A percentile compares a stretch with the other conserved stretches of the same genome.
Conservation (phyloP, 2,329 filamentous ascomycete species). For the Xylaria sp. region DNA sequence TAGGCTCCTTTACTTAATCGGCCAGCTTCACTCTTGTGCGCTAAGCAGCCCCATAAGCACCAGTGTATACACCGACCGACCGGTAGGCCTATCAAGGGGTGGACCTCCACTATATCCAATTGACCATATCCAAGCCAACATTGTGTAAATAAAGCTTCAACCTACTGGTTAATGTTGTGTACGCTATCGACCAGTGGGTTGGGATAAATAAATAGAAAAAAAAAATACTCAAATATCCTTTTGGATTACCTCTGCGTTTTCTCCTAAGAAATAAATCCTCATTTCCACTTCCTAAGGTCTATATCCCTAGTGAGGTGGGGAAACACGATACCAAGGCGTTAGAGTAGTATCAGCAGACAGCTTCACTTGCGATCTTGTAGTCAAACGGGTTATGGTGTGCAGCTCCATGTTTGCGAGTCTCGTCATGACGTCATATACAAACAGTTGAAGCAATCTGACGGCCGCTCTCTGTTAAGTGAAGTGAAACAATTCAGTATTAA, state of each 20-base stretch:
- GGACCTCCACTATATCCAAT: neutral
- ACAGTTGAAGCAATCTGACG: too few species aligned
- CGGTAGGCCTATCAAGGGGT: too few species aligned
- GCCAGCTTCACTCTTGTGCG: neutral
- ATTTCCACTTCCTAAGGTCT: neutral
- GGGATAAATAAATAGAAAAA: neutral
- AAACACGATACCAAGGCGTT: neutral
- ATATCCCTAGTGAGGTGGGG: neutral
- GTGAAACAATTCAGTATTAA: neutral
- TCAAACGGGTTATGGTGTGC: neutral
- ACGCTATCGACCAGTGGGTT: too few species aligned
- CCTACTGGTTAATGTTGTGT: too few species aligned
- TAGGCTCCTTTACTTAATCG: slow-evolving; percentile 14
- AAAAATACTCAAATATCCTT: neutral
- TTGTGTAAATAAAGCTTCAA: too few species aligned
- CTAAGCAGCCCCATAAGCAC: neutral
- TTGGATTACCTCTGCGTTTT: neutral
- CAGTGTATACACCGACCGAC: neutral
- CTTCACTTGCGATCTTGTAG: neutral
- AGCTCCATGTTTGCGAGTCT: neutral
- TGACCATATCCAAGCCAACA: neutral
- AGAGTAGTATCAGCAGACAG: neutral
- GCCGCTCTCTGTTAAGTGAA: neutral
- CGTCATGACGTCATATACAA: neutral
- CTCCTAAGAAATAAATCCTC: neutral